Evolutionary conservation across 1,284 basidiomycete genomes (phyloP).

Genomic region (Phenoliferia sp.): DNA sequence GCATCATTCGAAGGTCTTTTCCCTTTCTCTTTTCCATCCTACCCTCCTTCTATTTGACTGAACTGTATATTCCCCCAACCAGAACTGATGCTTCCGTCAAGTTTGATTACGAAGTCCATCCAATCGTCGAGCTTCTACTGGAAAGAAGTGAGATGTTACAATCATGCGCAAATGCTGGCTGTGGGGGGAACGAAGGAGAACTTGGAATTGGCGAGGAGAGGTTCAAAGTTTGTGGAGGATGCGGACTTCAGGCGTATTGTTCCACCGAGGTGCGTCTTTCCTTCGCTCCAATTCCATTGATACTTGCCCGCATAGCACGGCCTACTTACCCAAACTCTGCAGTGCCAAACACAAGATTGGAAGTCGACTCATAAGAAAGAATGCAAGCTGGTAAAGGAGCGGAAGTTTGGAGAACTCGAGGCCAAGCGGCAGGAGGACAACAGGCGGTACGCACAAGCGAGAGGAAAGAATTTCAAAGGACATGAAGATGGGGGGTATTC

Average conservation of each 20-base stretch:
- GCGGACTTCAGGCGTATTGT: not conserved
- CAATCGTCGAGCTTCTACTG: not conserved
- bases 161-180: not conserved
- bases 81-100: not conserved
- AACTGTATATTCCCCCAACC: not conserved
- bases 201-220: not conserved
- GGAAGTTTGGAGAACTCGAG: not conserved
- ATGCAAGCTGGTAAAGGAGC: not conserved
- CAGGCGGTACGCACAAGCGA: not conserved
- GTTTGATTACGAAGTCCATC: not conserved
- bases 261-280: conserved; percentile 11
- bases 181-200: not conserved
- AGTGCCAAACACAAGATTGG: not conserved
- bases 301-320: not conserved
- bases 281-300: not conserved
- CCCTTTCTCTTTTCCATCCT: not conserved
- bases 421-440: not conserved
- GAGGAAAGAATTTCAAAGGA: not conserved
- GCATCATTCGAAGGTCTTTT: not conserved
- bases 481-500: not conserved
- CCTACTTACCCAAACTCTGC: not conserved
- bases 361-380: not conserved
- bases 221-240: not conserved
- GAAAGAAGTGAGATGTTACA: not conserved
- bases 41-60: not conserved